These are phyloP conservation scores for Phytophthora parvispora DNA, from an alignment of 352 stramenopile genomes.

Conservation along the genomic window DNA sequence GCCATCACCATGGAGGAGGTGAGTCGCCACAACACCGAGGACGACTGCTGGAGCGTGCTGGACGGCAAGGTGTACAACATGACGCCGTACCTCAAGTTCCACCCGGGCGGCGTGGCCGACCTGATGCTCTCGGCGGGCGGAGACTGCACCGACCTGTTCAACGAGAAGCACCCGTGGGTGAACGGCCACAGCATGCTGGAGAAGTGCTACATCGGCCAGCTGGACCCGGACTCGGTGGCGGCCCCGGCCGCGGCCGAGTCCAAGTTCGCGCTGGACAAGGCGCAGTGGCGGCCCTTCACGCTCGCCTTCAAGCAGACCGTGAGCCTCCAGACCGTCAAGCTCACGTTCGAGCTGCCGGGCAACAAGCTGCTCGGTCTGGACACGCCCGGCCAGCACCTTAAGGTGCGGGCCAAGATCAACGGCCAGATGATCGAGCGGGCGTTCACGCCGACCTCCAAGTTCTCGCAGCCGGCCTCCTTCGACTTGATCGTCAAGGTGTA, in stretches of 20 bases:
- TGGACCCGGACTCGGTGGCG: conserved; percentile 65
- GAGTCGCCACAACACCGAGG: conserved; percentile 80
- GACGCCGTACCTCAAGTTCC: conserved; percentile 97
- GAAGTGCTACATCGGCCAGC: conserved; percentile 82
- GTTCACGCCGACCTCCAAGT: conserved; percentile 85
- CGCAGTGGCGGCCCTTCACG: conserved; percentile 75
- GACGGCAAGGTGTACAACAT: conserved; percentile 97
- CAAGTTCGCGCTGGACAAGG: conserved; percentile 68
- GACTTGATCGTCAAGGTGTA: conserved; percentile 88
- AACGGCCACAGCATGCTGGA: conserved; percentile 94
- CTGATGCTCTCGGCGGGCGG: conserved; percentile 93
- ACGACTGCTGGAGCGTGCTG: conserved; percentile 96
- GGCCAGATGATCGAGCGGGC: conserved; percentile 80
- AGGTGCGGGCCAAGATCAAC: conserved; percentile 80
- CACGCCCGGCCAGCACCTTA: conserved; percentile 84
- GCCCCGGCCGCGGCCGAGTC: conserved; percentile 15
- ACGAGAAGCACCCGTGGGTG: conserved; percentile 98
- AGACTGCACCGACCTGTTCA: conserved; percentile 97
- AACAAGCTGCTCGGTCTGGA: conserved; percentile 76
- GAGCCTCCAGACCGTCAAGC: conserved; percentile 67
- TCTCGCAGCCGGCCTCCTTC: conserved; percentile 67
- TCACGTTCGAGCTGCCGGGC: conserved; percentile 79
- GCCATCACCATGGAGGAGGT: conserved; percentile 91
- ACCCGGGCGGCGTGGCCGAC: conserved; percentile 96
- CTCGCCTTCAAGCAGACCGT: conserved; percentile 70